phyloP scores from a whole-genome alignment of 2,329 filamentous ascomycete species.

The Tympanopsis confertula region DNA sequence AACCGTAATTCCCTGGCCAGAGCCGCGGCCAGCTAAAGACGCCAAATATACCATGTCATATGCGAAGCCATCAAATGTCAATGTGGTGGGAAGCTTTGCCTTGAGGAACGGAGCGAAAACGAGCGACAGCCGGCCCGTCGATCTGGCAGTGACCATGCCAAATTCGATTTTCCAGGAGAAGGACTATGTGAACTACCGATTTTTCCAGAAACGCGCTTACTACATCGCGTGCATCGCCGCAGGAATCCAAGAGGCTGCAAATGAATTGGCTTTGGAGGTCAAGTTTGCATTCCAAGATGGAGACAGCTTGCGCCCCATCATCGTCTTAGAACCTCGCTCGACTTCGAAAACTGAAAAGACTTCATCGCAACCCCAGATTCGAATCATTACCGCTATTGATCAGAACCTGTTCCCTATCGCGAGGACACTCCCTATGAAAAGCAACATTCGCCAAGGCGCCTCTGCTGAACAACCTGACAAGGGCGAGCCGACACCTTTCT shows the following conservation, averaged over 20 bases:
- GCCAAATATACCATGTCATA: constrained; percentile 75
- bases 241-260: constrained; percentile 48
- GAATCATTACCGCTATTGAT: background rate
- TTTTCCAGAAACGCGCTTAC: constrained; percentile 89
- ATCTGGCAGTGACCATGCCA: constrained; percentile 84
- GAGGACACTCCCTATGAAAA: constrained; percentile 61
- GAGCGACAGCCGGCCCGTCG: constrained; percentile 48
- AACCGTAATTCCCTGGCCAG: constrained; percentile 71
- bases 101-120: constrained; percentile 62
- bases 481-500: constrained; percentile 60
- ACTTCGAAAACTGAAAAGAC: background rate
- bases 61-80: constrained; percentile 59
- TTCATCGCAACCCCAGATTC: background rate
- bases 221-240: constrained; percentile 75
- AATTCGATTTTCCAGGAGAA: constrained; percentile 74
- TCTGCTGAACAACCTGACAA: constrained; percentile 28
- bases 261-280: constrained; percentile 36
- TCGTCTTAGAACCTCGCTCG: constrained; percentile 26
- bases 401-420: constrained; percentile 47
- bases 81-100: constrained; percentile 81
- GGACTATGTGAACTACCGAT: constrained; percentile 84
- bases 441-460: constrained; percentile 51
- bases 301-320: constrained; percentile 65
- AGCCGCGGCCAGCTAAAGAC: constrained; percentile 65
- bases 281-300: constrained; percentile 59